phyloP scores from a whole-genome alignment of 768 basidiomycete genomes.

The Suillus variegatus region DNA sequence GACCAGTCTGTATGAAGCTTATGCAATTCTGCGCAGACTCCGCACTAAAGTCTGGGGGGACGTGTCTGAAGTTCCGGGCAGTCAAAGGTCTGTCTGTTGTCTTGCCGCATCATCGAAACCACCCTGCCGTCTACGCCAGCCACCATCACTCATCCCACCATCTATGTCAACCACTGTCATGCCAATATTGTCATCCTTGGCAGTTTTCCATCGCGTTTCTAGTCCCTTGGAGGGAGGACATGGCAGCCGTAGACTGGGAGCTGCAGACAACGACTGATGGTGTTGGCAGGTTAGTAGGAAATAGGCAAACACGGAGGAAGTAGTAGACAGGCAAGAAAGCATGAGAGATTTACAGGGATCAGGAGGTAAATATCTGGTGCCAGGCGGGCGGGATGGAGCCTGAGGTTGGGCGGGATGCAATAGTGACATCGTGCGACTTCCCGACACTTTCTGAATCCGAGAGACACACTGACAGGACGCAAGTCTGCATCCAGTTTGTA shows the following conservation, averaged over 20 bases:
- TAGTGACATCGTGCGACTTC: background rate
- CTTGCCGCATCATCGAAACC: background rate
- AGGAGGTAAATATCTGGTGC: background rate
- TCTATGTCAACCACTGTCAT: background rate
- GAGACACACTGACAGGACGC: background rate
- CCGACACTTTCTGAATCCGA: background rate
- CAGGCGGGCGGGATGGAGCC: background rate
- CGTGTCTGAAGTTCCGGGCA: background rate
- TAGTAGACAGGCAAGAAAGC: background rate
- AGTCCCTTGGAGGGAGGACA: background rate
- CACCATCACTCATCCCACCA: background rate
- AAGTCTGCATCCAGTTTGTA: background rate
- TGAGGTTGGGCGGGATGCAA: background rate
- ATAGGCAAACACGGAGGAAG: background rate
- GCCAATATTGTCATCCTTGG: background rate
- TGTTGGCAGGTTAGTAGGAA: background rate
- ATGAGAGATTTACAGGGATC: background rate
- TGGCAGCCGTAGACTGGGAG: background rate
- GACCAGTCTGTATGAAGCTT: too few relatives aligned
- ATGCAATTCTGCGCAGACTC: too few relatives aligned
- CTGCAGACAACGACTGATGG: background rate
- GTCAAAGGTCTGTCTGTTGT: background rate
- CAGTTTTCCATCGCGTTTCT: background rate
- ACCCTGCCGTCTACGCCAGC: background rate
- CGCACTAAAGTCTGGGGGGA: too few relatives aligned